Base-by-base conservation (phyloP, 805 yeast species). In the Ogataea nitratoaversa region DNA sequence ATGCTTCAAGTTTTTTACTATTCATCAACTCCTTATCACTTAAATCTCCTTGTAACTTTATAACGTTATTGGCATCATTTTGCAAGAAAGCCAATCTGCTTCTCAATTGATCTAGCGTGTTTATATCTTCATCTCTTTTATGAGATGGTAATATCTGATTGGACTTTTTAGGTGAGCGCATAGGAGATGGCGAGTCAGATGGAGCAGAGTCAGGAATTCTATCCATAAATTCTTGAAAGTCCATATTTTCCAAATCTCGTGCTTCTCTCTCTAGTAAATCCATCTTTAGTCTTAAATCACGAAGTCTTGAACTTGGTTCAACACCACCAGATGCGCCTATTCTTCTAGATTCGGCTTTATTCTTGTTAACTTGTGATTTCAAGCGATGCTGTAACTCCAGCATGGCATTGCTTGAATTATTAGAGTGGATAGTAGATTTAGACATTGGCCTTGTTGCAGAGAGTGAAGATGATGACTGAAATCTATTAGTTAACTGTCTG, bases 231-330 rank as follows among this genome's bases (percentile, higher is more conserved):
- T 79, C 85, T 20, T 76, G 82, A 53, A 87, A 89, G 49, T 88
- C 93, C 17, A 85, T 83, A 76, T 79, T 82, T 58, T 91, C 97
- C 43, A 91, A 70, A 53, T 84, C 85, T 44, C 95, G 68, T 0
- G 96, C 96, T 66, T 86, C 85, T 35, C 76, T 74, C 56, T 86
- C 95, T 38, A 90, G 71, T 47, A 78, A 82, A 43, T 85, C 95
- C 95, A 88, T 88, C 56, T 82, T 76, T 52, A 82, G 86, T 40
- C 96, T 71, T 51, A 90, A 68, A 32, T 78, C 81, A 44, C 93
- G 72, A 37, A 89, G 64, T 48, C 91, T 69, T 3, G 84, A 74
- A 52, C 84, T 83, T 3, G 96, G 95, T 56, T 86, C 95, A 20
- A 81, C 74, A 22, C 72, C 68, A 5, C 47, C 73, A 56, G 36